Conservation (phyloP, 805 yeast species). For the Komagataella pseudopastoris region DNA sequence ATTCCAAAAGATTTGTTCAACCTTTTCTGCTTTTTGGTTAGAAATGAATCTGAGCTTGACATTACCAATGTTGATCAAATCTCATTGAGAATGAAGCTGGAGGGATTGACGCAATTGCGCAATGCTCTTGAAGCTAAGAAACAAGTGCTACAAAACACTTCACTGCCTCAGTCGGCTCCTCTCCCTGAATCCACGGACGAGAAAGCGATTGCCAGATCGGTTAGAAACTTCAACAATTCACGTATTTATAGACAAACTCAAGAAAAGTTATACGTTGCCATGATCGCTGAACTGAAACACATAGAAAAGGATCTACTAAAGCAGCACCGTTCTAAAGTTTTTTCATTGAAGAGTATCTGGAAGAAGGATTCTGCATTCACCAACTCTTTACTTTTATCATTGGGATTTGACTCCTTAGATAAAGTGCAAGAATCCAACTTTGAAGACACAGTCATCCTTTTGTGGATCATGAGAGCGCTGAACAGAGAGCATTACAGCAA, state of each 20-base stretch:
- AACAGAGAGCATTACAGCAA: conserved; percentile 25
- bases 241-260: conserved; percentile 27
- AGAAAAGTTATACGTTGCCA: conserved; percentile 19
- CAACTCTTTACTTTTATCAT: conserved; percentile 37
- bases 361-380: conserved; percentile 25
- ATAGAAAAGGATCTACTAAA: conserved; percentile 26
- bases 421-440: conserved; percentile 33
- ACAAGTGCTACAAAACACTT: conserved; percentile 14
- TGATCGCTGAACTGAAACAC: conserved; percentile 24
- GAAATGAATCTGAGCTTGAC: conserved; percentile 28
- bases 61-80: conserved; percentile 14
- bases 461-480: conserved; percentile 50
- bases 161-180: conserved; percentile 2
- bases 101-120: conserved; percentile 44
- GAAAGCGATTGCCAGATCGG: not conserved
- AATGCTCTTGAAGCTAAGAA: conserved; percentile 38
- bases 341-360: conserved; percentile 24
- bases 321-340: conserved; percentile 13
- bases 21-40: conserved; percentile 40
- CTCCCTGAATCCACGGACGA: conserved; percentile 1
- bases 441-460: conserved; percentile 42
- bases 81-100: conserved; percentile 35
- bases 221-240: conserved; percentile 12
- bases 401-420: conserved; percentile 44
- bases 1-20: conserved; percentile 33